A percentile compares a stretch with the other conserved stretches of the same genome.
phyloP scores from a whole-genome alignment of 2,329 filamentous ascomycete genomes.

The Colletotrichum falcatum region DNA sequence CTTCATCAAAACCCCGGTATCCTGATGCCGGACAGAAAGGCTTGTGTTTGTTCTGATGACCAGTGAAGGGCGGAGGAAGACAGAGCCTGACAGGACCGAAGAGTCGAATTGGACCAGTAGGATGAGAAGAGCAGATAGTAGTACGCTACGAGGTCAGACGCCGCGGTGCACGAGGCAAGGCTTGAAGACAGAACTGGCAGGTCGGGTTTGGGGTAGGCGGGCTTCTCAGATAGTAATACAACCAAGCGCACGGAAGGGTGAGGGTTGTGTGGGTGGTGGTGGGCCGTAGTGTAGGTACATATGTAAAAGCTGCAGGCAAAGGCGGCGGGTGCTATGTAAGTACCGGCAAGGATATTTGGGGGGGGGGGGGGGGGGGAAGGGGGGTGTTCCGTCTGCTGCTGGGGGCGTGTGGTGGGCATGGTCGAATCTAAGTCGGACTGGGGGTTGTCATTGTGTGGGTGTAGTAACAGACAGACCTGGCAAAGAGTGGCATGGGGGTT shows the following conservation, averaged over 20 bases:
- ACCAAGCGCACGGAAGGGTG: conserved; percentile 30
- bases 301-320: conserved; percentile 38
- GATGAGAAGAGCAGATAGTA: conserved; percentile 27
- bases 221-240: conserved; percentile 40
- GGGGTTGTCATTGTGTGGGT: conserved; percentile 30
- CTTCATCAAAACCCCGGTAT: conserved; percentile 2
- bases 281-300: conserved; percentile 40
- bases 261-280: conserved; percentile 32
- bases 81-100: conserved; percentile 23
- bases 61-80: conserved; percentile 29
- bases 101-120: conserved; percentile 38
- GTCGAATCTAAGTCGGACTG: conserved; percentile 39
- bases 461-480: conserved; percentile 27
- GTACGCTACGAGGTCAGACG: conserved; percentile 42
- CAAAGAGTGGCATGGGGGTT: conserved; percentile 36
- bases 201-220: conserved; percentile 38
- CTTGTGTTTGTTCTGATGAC: conserved; percentile 22
- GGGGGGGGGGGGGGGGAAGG: not conserved
- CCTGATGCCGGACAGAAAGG: conserved; percentile 21
- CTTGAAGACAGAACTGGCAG: conserved; percentile 33
- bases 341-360: conserved; percentile 41
- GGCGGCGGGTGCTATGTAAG: conserved; percentile 29
- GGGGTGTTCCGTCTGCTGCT: conserved; percentile 31
- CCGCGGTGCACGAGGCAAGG: conserved; percentile 40
- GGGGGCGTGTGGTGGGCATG: conserved; percentile 39